Base-by-base conservation (phyloP, 257 asterid genomes). In the Solanum chiquidenum region DNA sequence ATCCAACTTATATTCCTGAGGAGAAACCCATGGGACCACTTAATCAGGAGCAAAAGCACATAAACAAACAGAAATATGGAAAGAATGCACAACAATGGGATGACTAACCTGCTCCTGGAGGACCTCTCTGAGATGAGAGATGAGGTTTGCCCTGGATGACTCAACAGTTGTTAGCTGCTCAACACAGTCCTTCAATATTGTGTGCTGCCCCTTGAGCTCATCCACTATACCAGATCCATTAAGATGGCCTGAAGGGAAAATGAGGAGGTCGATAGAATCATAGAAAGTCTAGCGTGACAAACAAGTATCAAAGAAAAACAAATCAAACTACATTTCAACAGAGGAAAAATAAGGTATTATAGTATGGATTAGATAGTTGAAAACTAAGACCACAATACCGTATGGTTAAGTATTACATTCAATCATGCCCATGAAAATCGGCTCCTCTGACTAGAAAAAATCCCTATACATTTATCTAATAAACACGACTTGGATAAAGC, bases 81-180 rank as follows among this genome's bases (percentile, higher is more conserved):
- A 75, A 49, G 75, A 37, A 46, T 42, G 4, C 71, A 73, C 84
- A 25, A 86, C 76, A 46, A 34, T 9, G 76, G 66, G 89, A 73
- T 49, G 58, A 89, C 82, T 68, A 87, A 96, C 98, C 98, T 95
- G 98, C 91, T 95, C 99, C 88, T 91, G 94, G 83, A 97, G 94
- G 87, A 96, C 95, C 87, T 95, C 98, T 23, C 93, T 92, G 90
- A 97, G 92, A 77, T 92, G 92, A 85, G 95, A 90, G 62, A 95
- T 96, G 31, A 97, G 96, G 88, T 90, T 93, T 66, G 92, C 92
- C 91, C 98, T 90, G 72, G 95, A 93, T 85, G 97, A 91, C 90
- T 95, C 98, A 77, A 95, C 89, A 60, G 89, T 87, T 49, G 89
- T 86, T 71, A 97, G 94, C 91, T 93, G 96, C 86, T 91, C 94